These are phyloP conservation scores for Ascoidea tarda DNA, from an alignment of 805 yeast species.

Conservation along the genomic window DNA sequence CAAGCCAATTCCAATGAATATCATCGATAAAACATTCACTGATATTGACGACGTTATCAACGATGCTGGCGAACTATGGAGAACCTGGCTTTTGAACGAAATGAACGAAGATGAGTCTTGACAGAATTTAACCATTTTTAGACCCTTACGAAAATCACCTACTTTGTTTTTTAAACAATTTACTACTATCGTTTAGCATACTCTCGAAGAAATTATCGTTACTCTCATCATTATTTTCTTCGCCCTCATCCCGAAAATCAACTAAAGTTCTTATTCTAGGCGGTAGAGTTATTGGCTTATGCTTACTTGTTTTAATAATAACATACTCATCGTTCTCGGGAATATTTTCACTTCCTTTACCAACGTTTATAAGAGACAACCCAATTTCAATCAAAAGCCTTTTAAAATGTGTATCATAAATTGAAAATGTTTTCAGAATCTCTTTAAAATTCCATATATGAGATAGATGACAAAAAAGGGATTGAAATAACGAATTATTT, in stretches of 20 bases:
- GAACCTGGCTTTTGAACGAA: slow-evolving; percentile 64
- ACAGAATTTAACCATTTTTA: too few relatives aligned
- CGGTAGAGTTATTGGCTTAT: neutral
- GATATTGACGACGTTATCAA: slow-evolving; percentile 61
- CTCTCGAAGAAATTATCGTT: too few relatives aligned
- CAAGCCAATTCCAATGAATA: slow-evolving; percentile 1
- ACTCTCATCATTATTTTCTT: neutral
- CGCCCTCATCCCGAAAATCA: neutral
- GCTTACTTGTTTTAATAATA: too few relatives aligned
- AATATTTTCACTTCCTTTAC: neutral
- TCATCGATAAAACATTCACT: slow-evolving; percentile 29
- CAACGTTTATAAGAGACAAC: neutral
- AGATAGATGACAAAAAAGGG: neutral
- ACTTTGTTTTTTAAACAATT: too few relatives aligned
- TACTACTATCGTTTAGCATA: too few relatives aligned
- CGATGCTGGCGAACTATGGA: slow-evolving; percentile 82
- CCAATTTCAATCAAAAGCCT: neutral
- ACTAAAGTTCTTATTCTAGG: neutral
- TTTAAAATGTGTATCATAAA: neutral
- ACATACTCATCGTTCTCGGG: neutral
- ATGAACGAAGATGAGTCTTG: slow-evolving; percentile 11
- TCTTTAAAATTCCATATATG: neutral
- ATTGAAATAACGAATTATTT: too few relatives aligned
- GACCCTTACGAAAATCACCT: too few relatives aligned
- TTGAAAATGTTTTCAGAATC: neutral